Evolutionary conservation across 2,329 filamentous ascomycete genomes (phyloP).

Genomic region (Aspergillus japonicus): DNA sequence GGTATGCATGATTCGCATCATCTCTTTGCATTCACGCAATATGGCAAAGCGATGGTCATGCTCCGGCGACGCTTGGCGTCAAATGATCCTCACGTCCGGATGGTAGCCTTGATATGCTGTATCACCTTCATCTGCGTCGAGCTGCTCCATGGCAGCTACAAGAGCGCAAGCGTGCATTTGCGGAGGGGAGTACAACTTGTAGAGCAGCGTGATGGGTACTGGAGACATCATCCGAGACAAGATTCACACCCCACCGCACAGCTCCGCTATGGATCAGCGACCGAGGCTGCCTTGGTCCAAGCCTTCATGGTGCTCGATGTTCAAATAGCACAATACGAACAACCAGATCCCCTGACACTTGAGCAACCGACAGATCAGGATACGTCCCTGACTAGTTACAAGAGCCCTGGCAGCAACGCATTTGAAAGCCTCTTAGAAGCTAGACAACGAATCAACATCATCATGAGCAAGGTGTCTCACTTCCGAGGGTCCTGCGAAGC

Average conservation of each 20-base stretch:
- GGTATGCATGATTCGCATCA: neutral
- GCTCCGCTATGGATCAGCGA: neutral
- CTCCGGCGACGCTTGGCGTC: constrained; percentile 5
- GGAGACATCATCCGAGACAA: constrained; percentile 1
- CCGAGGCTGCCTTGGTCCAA: neutral
- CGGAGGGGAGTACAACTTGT: neutral
- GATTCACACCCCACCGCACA: no score
- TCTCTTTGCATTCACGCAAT: constrained; percentile 12
- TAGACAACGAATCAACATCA: neutral
- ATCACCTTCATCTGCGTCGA: constrained; percentile 7
- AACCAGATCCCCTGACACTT: neutral
- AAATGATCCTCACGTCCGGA: constrained; percentile 6
- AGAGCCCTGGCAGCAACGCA: neutral
- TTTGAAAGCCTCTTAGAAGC: neutral
- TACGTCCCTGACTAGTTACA: neutral
- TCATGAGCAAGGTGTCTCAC: neutral
- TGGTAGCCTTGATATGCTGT: constrained; percentile 8
- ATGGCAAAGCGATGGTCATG: neutral
- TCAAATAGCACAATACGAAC: neutral
- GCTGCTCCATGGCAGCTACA: constrained; percentile 4
- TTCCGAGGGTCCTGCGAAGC: neutral
- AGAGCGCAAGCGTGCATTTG: constrained; percentile 7
- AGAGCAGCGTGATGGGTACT: neutral
- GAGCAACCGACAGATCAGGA: neutral
- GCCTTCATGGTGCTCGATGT: constrained; percentile 2